Base-by-base conservation (phyloP, 495 filamentous ascomycete genomes). In the Glonium stellatum region DNA sequence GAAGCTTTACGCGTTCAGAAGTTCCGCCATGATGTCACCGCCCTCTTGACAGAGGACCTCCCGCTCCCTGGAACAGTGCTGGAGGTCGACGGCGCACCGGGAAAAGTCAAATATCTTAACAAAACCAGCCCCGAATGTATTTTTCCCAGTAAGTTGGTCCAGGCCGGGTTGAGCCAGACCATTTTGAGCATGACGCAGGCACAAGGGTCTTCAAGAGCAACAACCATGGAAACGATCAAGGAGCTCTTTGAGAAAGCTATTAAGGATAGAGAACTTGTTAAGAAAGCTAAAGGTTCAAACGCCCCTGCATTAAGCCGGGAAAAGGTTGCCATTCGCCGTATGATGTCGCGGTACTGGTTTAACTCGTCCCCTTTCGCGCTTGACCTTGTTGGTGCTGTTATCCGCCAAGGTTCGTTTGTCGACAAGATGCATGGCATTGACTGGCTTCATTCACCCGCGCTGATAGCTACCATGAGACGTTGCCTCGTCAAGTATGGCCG, bases 301-400 rank as follows among this genome's bases (percentile, higher is more conserved):
- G 21, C n/a, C 18, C 18, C 25, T 15, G 48, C n/a, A 23, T 51
- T 15, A 6, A 15, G 6, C 19, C 48, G 25, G 18, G 48, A 51
- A 31, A 51, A 51, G 31, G 48, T 51, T 27, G 75, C 78, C 3
- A 74, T 87, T 50, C 82, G 87, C 25, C 82, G 82, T 57, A 89
- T 90, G 86, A 87, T 92, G 84, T 81, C 80, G 18, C 77, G 81
- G 25, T 92, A 92, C 74, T 90, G 87, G 87, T 80, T 84, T 41
- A 95, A 92, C 63, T 76, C 74, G 31, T 82, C 82, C 5, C 74
- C 76, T 0, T 90, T 92, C 62, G 83, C 82, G 1, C 77, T 92
- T 4, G 87, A 92, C 65, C 83, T 95, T 8, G 73, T 82, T 22
- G 84, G 84, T 19, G 89, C 89, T 2, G 88, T 93, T 22, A 80